A percentile compares a stretch with the other conserved stretches of the same genome.
Evolutionary conservation across 768 basidiomycete genomes (phyloP).

Genomic region (Gyrodon lividus): DNA sequence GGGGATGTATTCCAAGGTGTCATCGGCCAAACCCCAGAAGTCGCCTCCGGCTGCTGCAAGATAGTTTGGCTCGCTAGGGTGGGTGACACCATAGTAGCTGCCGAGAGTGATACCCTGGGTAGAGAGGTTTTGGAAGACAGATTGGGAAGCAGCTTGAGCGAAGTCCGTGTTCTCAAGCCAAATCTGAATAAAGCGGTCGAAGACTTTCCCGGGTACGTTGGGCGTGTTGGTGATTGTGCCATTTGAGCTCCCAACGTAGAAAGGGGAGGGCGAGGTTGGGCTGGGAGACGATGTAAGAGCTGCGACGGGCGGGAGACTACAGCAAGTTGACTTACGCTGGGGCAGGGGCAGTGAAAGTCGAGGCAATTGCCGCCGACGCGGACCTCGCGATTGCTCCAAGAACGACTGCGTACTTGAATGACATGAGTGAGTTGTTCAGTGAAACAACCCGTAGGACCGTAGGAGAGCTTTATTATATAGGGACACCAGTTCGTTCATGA

Average conservation of each 20-base stretch:
- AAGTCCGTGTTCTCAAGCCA: slow-evolving; percentile 69
- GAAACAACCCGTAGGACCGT: too few relatives aligned
- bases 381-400: slow-evolving; percentile 13
- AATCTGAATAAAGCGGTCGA: slow-evolving; percentile 51
- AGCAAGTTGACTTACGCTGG: slow-evolving; percentile 19
- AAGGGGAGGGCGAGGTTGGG: slow-evolving; percentile 31
- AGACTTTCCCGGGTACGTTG: slow-evolving; percentile 41
- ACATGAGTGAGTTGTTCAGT: slow-evolving; percentile 13
- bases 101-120: slow-evolving; percentile 48
- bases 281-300: slow-evolving; percentile 14
- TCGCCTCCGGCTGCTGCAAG: slow-evolving; percentile 48
- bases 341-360: slow-evolving; percentile 31
- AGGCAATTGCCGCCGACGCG: slow-evolving; percentile 22
- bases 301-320: background rate
- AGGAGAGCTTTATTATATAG: background rate
- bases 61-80: slow-evolving; percentile 66
- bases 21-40: slow-evolving; percentile 49
- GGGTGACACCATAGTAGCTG: slow-evolving; percentile 50
- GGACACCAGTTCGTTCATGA: background rate
- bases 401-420: slow-evolving; percentile 9
- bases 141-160: slow-evolving; percentile 23
- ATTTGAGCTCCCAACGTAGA: slow-evolving; percentile 44
- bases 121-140: slow-evolving; percentile 39
- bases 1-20: slow-evolving; percentile 35
- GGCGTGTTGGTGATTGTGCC: slow-evolving; percentile 40